Evolutionary conservation across 768 basidiomycete species (phyloP).

Genomic region (Leucosporidium yakuticum): DNA sequence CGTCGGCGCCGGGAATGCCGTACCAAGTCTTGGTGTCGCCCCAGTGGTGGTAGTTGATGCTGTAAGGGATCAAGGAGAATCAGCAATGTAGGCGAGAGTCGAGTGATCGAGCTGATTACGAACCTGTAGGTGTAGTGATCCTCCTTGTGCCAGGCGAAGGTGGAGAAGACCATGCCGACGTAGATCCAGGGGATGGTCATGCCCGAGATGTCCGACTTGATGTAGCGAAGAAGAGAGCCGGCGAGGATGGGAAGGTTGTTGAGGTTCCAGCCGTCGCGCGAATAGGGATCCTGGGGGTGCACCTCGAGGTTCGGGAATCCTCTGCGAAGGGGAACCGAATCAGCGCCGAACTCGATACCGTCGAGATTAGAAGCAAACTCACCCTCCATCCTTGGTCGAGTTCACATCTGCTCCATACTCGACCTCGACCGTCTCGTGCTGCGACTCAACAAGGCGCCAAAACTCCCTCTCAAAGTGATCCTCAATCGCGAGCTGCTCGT

Average conservation of each 20-base stretch:
- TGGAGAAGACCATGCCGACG: constrained; percentile 97
- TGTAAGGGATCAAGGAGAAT: not conserved
- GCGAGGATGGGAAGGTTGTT: constrained; percentile 84
- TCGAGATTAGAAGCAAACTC: constrained; percentile 37
- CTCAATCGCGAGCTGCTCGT: constrained; percentile 56
- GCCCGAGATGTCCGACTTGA: constrained; percentile 97
- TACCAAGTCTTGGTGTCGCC: constrained; percentile 99
- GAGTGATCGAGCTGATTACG: constrained; percentile 62
- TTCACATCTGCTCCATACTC: constrained; percentile 99
- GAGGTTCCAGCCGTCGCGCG: constrained; percentile 92
- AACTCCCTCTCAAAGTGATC: constrained; percentile 90
- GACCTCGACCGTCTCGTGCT: constrained; percentile 86
- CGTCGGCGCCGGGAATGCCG: constrained; percentile 90
- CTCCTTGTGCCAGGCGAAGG: constrained; percentile 99
- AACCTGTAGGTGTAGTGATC: constrained; percentile 99
- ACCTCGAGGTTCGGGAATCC: constrained; percentile 94
- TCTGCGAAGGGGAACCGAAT: constrained; percentile 47
- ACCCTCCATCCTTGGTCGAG: constrained; percentile 96
- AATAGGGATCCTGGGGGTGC: constrained; percentile 77
- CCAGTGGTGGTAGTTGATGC: constrained; percentile 62
- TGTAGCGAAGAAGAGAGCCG: constrained; percentile 88
- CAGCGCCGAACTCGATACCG: not conserved
- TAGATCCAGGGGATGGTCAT: constrained; percentile 89
- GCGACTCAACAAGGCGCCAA: constrained; percentile 89
- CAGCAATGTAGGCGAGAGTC: not conserved